Evolutionary conservation across 2,329 filamentous ascomycete species (phyloP), one percentile per base, ranked within the genome.

Genomic region (Xylaria polymorpha): DNA sequence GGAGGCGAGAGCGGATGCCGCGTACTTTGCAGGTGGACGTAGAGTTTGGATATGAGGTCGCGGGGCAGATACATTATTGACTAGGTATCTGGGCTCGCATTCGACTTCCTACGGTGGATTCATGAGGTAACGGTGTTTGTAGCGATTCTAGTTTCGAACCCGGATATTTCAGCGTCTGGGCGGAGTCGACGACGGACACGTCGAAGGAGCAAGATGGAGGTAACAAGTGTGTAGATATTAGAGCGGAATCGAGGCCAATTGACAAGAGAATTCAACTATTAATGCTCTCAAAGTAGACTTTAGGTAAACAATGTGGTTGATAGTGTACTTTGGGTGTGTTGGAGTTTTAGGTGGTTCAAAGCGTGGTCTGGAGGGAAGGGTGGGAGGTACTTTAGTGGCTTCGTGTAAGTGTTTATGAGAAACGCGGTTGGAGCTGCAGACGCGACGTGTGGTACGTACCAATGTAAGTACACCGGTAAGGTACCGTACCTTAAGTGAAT

Each of bases 1-100:
- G 94, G 94, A 46, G 95, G 92, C 20, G 94, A 96, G 61, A 95
- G 89, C n/a, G 94, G 92, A 79, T 98, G 93, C 73, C 94, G 91
- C 53, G 92, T 92, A 80, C 88, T 89, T 80, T 97, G 90, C 66
- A 99, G 92, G 81, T 97, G 92, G 69, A 88, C 88, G 85, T 99
- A 99, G 76, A 98, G 90, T 76, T 95, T 94, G 59, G 94, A 93
- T 79, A 98, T 92, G 72, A 97, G 87, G 73, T 89, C 88, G 73
- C 96, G 93, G 77, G 95, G 96, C 72, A 99, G 91, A 90, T 98
- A 97, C 96, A 99, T 99, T 80, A 77, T 80, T 74, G 72, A 32
- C 43, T 55, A 61, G 70, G 73, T 77, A 77, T 74, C 76, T 71
- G 66, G 71, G 78, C 78, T 78, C 78, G 80, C 81, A 61, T 73